Conservation (phyloP, 2,329 filamentous ascomycete genomes). For the Fonsecaea multimorphosa region DNA sequence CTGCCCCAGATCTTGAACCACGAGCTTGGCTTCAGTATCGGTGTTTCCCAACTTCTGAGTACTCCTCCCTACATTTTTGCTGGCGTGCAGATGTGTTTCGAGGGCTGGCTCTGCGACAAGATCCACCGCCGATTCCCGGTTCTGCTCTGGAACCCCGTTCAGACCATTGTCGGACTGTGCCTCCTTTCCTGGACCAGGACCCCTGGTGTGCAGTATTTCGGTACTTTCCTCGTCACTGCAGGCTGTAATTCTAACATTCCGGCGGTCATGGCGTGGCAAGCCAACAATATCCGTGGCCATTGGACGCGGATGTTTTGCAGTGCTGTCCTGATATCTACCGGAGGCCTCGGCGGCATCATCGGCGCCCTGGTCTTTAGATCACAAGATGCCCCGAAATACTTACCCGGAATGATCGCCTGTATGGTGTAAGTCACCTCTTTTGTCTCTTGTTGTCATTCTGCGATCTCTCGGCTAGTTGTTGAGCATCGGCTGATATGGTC, state of each 20-base stretch:
- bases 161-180: conserved; percentile 71
- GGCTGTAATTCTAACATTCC: conserved; percentile 79
- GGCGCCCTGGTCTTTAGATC: conserved; percentile 3
- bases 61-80: conserved; percentile 43
- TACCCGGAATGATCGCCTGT: no score
- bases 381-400: conserved; percentile 4
- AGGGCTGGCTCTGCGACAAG: conserved; percentile 42
- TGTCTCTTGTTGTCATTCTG: no score
- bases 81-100: conserved; percentile 35
- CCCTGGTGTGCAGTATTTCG: conserved; percentile 69
- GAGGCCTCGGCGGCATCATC: neutral
- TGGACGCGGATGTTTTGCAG: neutral
- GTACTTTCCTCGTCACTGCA: conserved; percentile 73
- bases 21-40: conserved; percentile 42
- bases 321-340: neutral
- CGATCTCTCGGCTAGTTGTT: no score
- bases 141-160: conserved; percentile 39
- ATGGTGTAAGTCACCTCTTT: no score
- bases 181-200: conserved; percentile 70
- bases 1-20: conserved; percentile 35
- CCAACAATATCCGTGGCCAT: neutral
- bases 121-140: conserved; percentile 40
- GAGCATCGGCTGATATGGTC: no score
- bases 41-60: conserved; percentile 39
- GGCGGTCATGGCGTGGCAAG: conserved; percentile 65